These are phyloP conservation scores for Claviceps africana DNA, from an alignment of 2,329 filamentous ascomycete species.

Conservation along the genomic window DNA sequence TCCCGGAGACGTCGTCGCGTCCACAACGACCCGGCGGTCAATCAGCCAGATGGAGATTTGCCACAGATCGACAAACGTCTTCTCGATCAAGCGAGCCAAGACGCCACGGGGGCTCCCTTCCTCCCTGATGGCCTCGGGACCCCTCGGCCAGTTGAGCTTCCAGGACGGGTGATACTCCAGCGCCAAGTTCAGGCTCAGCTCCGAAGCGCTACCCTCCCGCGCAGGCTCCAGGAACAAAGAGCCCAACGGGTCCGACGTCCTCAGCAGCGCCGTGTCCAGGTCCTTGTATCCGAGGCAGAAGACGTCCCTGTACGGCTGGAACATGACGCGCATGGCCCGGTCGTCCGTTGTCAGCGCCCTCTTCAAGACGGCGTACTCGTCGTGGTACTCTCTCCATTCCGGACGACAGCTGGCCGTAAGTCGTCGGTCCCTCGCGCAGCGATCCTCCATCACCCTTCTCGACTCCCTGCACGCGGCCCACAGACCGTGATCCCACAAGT, in stretches of 20 bases:
- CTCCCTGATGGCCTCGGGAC: neutral
- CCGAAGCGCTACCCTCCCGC: neutral
- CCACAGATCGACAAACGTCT: neutral
- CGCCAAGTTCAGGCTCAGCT: neutral
- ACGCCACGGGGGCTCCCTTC: neutral
- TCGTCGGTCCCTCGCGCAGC: neutral
- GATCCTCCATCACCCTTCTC: neutral
- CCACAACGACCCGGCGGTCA: neutral
- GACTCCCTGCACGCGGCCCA: neutral
- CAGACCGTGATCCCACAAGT: neutral
- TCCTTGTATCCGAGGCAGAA: neutral
- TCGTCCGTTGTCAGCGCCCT: too few relatives aligned
- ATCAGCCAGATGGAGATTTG: neutral
- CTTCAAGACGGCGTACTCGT: neutral
- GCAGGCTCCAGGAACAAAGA: neutral
- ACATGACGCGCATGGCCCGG: neutral
- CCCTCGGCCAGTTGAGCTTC: neutral
- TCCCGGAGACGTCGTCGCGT: too few relatives aligned
- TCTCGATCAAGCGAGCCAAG: neutral
- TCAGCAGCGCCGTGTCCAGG: neutral
- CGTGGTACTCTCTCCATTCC: neutral
- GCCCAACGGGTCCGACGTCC: neutral
- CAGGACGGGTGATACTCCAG: neutral
- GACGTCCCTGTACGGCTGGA: neutral
- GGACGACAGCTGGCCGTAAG: neutral